Base-by-base conservation (phyloP, 2,329 filamentous ascomycete species). In the Aureobasidium sp. region DNA sequence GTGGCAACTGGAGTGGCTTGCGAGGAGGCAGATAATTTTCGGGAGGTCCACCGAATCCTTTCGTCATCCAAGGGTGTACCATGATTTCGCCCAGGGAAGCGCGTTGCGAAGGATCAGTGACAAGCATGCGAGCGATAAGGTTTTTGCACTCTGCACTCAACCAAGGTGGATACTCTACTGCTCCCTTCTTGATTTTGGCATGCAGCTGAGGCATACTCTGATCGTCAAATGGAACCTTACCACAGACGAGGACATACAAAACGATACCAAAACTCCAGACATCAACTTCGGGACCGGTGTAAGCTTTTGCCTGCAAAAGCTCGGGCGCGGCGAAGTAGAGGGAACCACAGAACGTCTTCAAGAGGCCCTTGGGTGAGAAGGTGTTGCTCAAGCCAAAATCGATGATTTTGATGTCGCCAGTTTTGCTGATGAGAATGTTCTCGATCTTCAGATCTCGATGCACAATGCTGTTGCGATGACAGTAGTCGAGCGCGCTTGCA, bases 201-300 rank as follows among this genome's bases (percentile, higher is more conserved):
- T 99, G 94, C 53, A 99, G 80, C 66, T 96, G 92, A 39, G 93
- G 94, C 92, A 99, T 99, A 78, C 92, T 97, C 77, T 99, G 94
- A 72, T 99, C 94, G 73, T 99, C 94, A 71, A 99, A 99, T 0
- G 94, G 94, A 3, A 99, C 94, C 75, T 97, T 97, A 59, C 94
- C 94, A 72, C 94, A 97, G 4, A 97, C 94, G 65, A 99, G 77
- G 63, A 99, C 94, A 70, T 97, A 99, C 15, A 99, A 83, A 13
- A 99, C 94, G 69, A 99, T 97, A 26, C 94, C 94, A 75, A 97
- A 97, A 77, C 94, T 97, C 94, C 94, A 99, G 1, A 97, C 85
- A 71, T 99, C 94, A 32, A 99, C 94, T 73, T 99, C 94, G 0
- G 94, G 94, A 0, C 94, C 94, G 1, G 90, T 96, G 72, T 99